These are phyloP conservation scores for Debaryomyces robertsiae DNA, from an alignment of 1,139 yeast genomes.

Conservation along the genomic window DNA sequence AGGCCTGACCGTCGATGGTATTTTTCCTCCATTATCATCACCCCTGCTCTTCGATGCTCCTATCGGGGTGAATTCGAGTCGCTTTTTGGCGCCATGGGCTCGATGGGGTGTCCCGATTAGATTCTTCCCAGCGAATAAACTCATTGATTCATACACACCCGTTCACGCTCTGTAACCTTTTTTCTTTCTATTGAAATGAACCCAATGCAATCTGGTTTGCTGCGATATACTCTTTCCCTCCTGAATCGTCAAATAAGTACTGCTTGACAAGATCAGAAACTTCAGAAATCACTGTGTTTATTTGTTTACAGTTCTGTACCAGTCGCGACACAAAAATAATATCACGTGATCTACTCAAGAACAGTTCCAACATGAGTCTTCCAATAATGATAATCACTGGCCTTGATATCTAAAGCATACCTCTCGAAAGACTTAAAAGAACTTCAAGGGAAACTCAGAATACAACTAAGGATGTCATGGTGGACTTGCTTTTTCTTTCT, in stretches of 20 bases:
- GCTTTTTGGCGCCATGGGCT: constrained; percentile 14
- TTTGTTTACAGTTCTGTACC: constrained; percentile 7
- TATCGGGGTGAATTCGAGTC: constrained; percentile 47
- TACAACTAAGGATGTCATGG: too few species aligned
- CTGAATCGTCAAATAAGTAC: neutral
- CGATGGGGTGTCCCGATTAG: constrained; percentile 32
- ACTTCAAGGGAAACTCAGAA: too few species aligned
- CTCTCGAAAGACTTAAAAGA: too few species aligned
- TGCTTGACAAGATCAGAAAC: neutral
- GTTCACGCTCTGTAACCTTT: too few species aligned
- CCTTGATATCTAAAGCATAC: too few species aligned
- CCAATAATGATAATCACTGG: too few species aligned
- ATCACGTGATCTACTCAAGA: too few species aligned
- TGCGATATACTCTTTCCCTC: neutral
- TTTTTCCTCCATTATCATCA: constrained; percentile 6
- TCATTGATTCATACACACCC: constrained; percentile 7
- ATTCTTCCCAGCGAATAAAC: constrained; percentile 12
- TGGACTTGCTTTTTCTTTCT: too few species aligned
- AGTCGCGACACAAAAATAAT: constrained; percentile 7
- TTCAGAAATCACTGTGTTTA: constrained; percentile 7
- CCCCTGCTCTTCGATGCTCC: constrained; percentile 24
- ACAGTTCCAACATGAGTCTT: too few species aligned
- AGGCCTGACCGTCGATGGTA: constrained; percentile 3
- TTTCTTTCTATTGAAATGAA: too few species aligned
- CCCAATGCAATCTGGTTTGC: neutral